Percentiles rank a stretch among this genome's conserved stretches.
phyloP scores from a whole-genome alignment of 2,329 filamentous ascomycete species.

The Aureobasidium sp. region DNA sequence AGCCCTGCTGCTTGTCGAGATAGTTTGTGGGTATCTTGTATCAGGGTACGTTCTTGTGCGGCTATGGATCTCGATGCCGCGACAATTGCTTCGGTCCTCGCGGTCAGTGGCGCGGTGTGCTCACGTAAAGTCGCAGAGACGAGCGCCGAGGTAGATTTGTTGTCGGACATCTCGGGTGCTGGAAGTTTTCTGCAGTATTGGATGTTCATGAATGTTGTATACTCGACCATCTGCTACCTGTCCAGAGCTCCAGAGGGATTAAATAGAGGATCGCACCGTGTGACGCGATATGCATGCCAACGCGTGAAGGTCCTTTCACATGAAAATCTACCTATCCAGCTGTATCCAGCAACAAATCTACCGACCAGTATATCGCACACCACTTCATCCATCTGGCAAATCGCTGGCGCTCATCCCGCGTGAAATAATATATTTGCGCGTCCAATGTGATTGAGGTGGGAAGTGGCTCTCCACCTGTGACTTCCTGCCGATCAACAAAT shows the following conservation, averaged over 20 bases:
- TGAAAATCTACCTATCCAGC: not conserved
- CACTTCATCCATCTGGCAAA: not conserved
- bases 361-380: not conserved
- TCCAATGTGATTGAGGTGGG: not conserved
- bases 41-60: not conserved
- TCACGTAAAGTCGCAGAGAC: conserved; percentile 1
- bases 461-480: not conserved
- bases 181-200: too few relatives aligned
- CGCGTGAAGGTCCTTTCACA: conserved; percentile 8
- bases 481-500: not conserved
- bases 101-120: conserved; percentile 8
- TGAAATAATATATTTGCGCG: not conserved
- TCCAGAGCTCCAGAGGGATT: too few relatives aligned
- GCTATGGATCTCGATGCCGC: not conserved
- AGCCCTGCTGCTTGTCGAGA: conserved; percentile 6
- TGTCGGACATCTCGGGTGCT: not conserved
- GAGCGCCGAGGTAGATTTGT: not conserved
- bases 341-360: not conserved
- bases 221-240: too few relatives aligned
- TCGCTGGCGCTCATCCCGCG: not conserved
- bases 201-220: too few relatives aligned
- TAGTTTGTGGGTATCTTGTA: conserved; percentile 2
- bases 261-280: not conserved
- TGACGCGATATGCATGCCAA: not conserved
- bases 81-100: conserved; percentile 5